A percentile compares a stretch with the other conserved stretches of the same genome.
Evolutionary conservation across 352 stramenopile species (phyloP).

Genomic region (Phytophthora ohioensis): DNA sequence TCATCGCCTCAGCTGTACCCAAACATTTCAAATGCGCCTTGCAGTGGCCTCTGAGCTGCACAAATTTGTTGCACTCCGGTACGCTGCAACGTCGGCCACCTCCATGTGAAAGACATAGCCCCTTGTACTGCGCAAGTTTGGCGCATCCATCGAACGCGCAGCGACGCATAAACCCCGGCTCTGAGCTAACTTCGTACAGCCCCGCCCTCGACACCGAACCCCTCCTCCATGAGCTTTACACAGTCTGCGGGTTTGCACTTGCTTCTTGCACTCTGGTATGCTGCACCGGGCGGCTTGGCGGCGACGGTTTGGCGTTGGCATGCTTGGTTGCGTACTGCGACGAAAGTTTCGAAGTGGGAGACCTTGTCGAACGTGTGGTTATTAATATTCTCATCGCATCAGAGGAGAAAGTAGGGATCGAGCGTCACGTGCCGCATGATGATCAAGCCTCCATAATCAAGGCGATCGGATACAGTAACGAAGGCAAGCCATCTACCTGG

Average conservation of each 20-base stretch:
- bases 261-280: slow-evolving; percentile 65
- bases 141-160: slow-evolving; percentile 55
- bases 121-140: slow-evolving; percentile 73
- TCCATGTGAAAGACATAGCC: slow-evolving; percentile 72
- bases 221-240: slow-evolving; percentile 83
- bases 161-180: slow-evolving; percentile 69
- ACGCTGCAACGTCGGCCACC: slow-evolving; percentile 66
- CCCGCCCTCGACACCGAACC: slow-evolving; percentile 60
- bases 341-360: too few species aligned
- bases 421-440: too few species aligned
- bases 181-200: slow-evolving; percentile 75
- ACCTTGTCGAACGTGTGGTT: too few species aligned
- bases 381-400: too few species aligned
- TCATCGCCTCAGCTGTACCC: too few species aligned
- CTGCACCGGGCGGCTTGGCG: slow-evolving; percentile 39
- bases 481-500: too few species aligned
- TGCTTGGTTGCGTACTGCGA: too few species aligned
- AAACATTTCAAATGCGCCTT: background rate
- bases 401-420: too few species aligned
- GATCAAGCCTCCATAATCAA: too few species aligned
- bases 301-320: background rate
- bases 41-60: slow-evolving; percentile 58
- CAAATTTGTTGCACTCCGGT: slow-evolving; percentile 72
- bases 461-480: too few species aligned
- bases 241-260: slow-evolving; percentile 68